A percentile compares a stretch with the other conserved stretches of the same genome.
Conservation (phyloP, 352 stramenopile species). For the Pythium sp. region DNA sequence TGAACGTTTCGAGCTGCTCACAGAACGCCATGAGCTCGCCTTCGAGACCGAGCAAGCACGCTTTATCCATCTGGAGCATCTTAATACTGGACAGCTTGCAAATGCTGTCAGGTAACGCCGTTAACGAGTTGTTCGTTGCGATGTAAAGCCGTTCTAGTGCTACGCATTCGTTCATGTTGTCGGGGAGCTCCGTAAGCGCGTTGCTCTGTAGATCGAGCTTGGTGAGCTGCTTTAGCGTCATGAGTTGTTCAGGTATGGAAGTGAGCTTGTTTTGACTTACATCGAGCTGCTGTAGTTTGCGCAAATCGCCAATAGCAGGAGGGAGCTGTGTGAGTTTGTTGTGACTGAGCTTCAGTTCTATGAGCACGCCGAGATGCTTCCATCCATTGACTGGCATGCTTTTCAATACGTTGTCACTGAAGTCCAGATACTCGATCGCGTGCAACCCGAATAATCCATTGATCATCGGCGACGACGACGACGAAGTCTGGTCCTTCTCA, state of each 20-base stretch:
- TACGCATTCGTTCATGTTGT: conserved; percentile 27
- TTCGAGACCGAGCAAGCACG: conserved; percentile 42
- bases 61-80: conserved; percentile 47
- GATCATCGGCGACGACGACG: neutral
- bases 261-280: conserved; percentile 42
- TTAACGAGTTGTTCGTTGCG: conserved; percentile 33
- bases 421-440: conserved; percentile 38
- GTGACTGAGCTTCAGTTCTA: conserved; percentile 41
- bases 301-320: conserved; percentile 19
- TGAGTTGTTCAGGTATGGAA: conserved; percentile 24
- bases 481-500: neutral
- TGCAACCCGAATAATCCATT: conserved; percentile 30
- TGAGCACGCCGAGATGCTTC: conserved; percentile 22
- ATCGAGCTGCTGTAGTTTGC: conserved; percentile 36
- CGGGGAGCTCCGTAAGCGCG: conserved; percentile 27
- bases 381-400: conserved; percentile 30
- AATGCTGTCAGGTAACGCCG: conserved; percentile 26
- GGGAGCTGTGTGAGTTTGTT: conserved; percentile 44
- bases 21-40: conserved; percentile 38
- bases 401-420: conserved; percentile 40
- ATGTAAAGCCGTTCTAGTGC: conserved; percentile 31
- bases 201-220: conserved; percentile 40
- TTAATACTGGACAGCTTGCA: conserved; percentile 23
- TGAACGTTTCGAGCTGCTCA: conserved; percentile 17
- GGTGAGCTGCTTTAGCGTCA: conserved; percentile 19